Base-by-base conservation (phyloP, 148 eudicot genomes). In the Chenopodium berlandieri region DNA sequence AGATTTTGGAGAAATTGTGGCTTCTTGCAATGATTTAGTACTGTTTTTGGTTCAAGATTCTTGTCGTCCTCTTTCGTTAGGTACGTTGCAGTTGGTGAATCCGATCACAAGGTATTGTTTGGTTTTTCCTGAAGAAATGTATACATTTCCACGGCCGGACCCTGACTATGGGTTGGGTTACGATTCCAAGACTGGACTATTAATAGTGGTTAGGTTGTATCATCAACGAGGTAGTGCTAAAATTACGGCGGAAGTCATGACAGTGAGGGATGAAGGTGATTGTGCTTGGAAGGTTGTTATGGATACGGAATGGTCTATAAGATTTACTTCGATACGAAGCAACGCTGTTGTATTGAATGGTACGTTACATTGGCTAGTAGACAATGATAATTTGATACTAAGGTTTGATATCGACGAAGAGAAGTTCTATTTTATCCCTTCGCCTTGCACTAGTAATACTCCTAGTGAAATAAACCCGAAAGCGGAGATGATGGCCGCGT, bases 311-410 rank as follows among this genome's bases (percentile, higher is more conserved):
- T 14, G 0, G 20, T 1, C 19, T 13, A 20, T 17, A 0, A 22
- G 62, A 56, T 14, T 56, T 0, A 40, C 7, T 6, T 4, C 44
- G 44, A 56, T 17, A 56, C n/a, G 3, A 20, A 22, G 23, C 25
- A 25, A n/a, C 2, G 0, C 56, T 10, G 19, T 44, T 27, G 7
- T 56, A 20, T 47, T 73, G 17, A 40, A 48, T 22, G 75, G 75
- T 11, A 31, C 32, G 9, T n/a, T 73, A 73, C 54, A 73, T 73
- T 73, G 75, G 75, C 56, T 73, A 23, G 56, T 47, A 47, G 75
- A 23, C 2, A 5, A n/a, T 40, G 44, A 40, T 46, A n/a, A 44
- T 25, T 1, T 20, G 13, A 44, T 47, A n/a, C 32, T 73, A 20
- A 22, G 17, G 17, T 73, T 44, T 48, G 32, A 73, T 9, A 2